phyloP scores from a whole-genome alignment of 305 asterid genomes.

The Fraxinus velutina region DNA sequence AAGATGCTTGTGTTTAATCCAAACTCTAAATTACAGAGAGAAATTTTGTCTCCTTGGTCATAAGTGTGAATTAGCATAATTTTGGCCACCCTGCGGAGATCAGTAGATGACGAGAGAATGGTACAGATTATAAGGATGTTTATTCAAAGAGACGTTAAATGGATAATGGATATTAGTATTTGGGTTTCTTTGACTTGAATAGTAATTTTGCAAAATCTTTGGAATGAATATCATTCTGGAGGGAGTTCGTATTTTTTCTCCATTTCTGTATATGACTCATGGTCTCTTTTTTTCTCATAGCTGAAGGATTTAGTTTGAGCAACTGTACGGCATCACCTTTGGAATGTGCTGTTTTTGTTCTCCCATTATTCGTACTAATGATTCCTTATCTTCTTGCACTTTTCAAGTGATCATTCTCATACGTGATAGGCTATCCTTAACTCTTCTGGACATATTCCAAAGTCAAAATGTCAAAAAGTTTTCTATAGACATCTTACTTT shows the following conservation, averaged over 20 bases:
- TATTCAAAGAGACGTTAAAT: not conserved
- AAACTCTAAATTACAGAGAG: conserved; percentile 9
- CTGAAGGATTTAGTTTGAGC: not conserved
- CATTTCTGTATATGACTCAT: not conserved
- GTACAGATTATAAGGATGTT: not conserved
- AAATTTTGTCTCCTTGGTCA: not conserved
- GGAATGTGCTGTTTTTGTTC: not conserved
- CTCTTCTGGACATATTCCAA: conserved; percentile 13
- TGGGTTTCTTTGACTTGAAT: conserved; percentile 1
- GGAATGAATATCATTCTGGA: not conserved
- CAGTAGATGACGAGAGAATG: not conserved
- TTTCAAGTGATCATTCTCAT: not conserved
- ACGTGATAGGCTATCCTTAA: not conserved
- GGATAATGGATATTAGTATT: not conserved
- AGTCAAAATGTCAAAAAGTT: not conserved
- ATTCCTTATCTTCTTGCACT: conserved; percentile 6
- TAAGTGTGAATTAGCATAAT: conserved; percentile 8
- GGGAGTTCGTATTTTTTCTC: not conserved
- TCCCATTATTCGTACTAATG: not conserved
- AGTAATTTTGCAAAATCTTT: conserved; percentile 11
- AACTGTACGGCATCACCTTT: not conserved
- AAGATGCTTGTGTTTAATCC: conserved; percentile 6
- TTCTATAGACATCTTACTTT: conserved; percentile 9
- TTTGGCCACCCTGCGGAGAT: not conserved
- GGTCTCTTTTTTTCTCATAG: not conserved